These are phyloP conservation scores for Trypethelium eluteriae DNA, from an alignment of 495 filamentous ascomycete genomes.

Conservation along the genomic window DNA sequence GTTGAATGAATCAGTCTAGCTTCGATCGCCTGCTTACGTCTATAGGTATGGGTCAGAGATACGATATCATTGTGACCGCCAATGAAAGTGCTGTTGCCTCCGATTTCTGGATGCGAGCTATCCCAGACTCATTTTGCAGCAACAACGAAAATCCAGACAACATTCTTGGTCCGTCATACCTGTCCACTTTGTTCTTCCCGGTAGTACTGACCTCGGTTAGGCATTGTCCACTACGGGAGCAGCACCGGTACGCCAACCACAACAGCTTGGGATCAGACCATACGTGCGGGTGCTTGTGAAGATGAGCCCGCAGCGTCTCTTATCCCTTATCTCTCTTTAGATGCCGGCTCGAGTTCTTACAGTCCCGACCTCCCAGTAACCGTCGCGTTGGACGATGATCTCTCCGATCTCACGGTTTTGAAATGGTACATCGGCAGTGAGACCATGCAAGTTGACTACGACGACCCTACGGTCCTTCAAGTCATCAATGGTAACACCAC, in stretches of 20 bases:
- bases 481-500: slow-evolving; percentile 22
- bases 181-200: not conserved
- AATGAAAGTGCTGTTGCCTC: slow-evolving; percentile 27
- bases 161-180: not conserved
- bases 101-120: slow-evolving; percentile 37
- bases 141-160: slow-evolving; percentile 12
- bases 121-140: slow-evolving; percentile 18
- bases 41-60: slow-evolving; percentile 39
- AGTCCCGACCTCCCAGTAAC: not conserved
- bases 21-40: slow-evolving; percentile 4
- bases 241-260: slow-evolving; percentile 10
- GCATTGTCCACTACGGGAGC: slow-evolving; percentile 14
- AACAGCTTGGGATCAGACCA: slow-evolving; percentile 13
- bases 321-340: not conserved
- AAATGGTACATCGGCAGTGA: slow-evolving; percentile 28
- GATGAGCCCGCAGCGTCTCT: slow-evolving; percentile 22
- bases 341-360: not conserved
- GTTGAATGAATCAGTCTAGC: slow-evolving; percentile 10
- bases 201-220: not conserved
- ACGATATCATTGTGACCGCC: slow-evolving; percentile 37
- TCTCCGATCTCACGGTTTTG: slow-evolving; percentile 23
- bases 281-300: slow-evolving; percentile 27
- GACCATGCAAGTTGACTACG: slow-evolving; percentile 24
- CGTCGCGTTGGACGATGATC: not conserved
- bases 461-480: slow-evolving; percentile 28